Evolutionary conservation across 495 filamentous ascomycete species (phyloP), one percentile per base, ranked within the genome.

Genomic region (Hypoxylon subgilvum): DNA sequence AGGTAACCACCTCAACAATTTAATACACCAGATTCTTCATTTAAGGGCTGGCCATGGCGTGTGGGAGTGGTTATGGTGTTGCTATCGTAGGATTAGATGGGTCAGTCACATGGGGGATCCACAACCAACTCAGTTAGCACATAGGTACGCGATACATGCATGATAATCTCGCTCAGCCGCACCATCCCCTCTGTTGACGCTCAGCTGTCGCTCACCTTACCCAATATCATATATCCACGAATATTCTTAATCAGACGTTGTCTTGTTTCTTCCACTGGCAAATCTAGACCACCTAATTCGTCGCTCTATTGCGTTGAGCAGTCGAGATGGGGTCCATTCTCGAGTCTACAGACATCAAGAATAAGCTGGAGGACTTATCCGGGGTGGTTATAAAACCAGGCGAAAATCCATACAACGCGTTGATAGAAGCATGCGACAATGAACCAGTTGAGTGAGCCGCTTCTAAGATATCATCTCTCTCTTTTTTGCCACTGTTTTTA

Each of bases 331-430:
- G 54, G 21, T 51, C 73, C 0, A 39, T 52, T 13, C 53, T 77
- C 18, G 69, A 72, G 9, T 71, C 72, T 6, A 74, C 76, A 10
- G 78, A 82, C 32, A 67, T 70, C 9, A 70, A 63, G 45, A 84
- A 84, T 65, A 81, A 78, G 54, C 72, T 85, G 25, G 79, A 81
- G 57, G 82, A 86, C 51, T 72, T 84, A 9, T 85, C 83, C 5
- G 82, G 79, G 4, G 56, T 84, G 23, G 70, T 70, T 19, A 61
- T 73, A 30, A 67, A 75, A 36, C 72, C 74, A 0, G 76, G 73
- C 35, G 72, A 78, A 42, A 96, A 92, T 58, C 92, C 90, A 0
- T 96, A 93, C 67, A 80, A 92, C 65, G 81, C 85, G 9, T 72
- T 96, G 30, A 86, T 97, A 47, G 67, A 81, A 21, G 76, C 79